phyloP scores from a whole-genome alignment of 768 basidiomycete genomes.

The Macrolepiota fuliginosa region DNA sequence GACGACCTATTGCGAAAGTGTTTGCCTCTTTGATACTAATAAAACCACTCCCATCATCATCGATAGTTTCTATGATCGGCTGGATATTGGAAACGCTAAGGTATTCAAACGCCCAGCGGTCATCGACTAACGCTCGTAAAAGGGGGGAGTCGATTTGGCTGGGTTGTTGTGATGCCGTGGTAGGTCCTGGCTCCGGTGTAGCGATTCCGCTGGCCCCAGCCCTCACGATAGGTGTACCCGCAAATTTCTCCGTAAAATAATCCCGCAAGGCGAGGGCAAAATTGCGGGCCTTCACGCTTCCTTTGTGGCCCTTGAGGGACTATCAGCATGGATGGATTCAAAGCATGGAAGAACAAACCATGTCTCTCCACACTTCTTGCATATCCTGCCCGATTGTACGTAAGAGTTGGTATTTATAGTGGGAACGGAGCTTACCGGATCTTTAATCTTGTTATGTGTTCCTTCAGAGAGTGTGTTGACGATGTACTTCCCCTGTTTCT shows the following conservation, averaged over 20 bases:
- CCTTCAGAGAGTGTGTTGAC: neutral
- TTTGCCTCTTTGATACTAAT: constrained; percentile 34
- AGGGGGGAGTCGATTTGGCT: neutral
- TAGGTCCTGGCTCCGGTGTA: neutral
- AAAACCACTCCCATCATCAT: constrained; percentile 38
- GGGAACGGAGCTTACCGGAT: constrained; percentile 27
- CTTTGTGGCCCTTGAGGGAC: constrained; percentile 41
- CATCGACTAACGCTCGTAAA: neutral
- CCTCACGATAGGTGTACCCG: neutral
- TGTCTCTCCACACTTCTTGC: constrained; percentile 14
- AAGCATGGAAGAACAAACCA: neutral
- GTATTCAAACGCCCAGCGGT: constrained; percentile 33
- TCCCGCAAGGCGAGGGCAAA: constrained; percentile 45
- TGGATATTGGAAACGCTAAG: constrained; percentile 30
- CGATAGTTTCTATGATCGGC: constrained; percentile 35
- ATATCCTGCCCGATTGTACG: neutral
- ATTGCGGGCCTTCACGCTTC: constrained; percentile 49
- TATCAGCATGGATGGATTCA: too few relatives aligned
- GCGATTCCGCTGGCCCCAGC: neutral
- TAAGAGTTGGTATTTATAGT: neutral
- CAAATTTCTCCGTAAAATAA: constrained; percentile 27
- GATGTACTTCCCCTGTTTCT: neutral
- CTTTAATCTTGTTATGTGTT: constrained; percentile 43
- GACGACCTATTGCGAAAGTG: constrained; percentile 26
- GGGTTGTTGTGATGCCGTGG: too few relatives aligned